Conservation (phyloP, 371 early-diverging fungal species). For the Thermomucor indicae-seudaticae region DNA sequence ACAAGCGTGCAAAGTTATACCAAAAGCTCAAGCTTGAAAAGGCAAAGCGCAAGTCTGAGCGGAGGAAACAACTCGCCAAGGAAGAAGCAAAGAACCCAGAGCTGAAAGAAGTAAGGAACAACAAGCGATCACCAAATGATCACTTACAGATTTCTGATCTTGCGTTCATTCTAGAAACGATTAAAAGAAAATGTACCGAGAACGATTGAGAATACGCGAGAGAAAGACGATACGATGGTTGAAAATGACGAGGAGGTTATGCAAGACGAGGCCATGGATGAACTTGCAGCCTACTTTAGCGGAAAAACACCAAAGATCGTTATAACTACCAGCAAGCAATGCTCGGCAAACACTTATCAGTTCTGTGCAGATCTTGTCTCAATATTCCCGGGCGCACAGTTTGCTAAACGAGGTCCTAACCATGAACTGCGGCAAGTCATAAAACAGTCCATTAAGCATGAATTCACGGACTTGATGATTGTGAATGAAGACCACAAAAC, state of each 20-base stretch:
- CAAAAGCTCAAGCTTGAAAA: conserved; percentile 70
- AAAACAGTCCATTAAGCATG: conserved; percentile 81
- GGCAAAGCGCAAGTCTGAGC: conserved; percentile 70
- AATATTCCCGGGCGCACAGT: conserved; percentile 91
- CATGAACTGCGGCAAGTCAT: conserved; percentile 90
- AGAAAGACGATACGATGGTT: conserved; percentile 91
- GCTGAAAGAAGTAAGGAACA: conserved; percentile 65
- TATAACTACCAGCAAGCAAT: conserved; percentile 85
- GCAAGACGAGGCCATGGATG: conserved; percentile 90
- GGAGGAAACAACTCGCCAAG: conserved; percentile 66
- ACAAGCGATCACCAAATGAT: not conserved
- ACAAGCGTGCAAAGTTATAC: conserved; percentile 75
- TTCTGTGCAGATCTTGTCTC: conserved; percentile 88
- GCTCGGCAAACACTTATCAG: conserved; percentile 58
- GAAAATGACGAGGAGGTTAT: conserved; percentile 79
- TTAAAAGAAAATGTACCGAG: conserved; percentile 86
- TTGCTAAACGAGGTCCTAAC: conserved; percentile 82
- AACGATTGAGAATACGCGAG: conserved; percentile 91
- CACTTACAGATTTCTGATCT: not conserved
- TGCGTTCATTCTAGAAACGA: conserved; percentile 57
- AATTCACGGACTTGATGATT: conserved; percentile 89
- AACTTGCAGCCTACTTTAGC: conserved; percentile 88
- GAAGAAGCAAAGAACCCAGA: conserved; percentile 86
- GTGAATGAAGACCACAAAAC: conserved; percentile 90
- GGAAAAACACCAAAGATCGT: conserved; percentile 89